Conservation (phyloP, 1,139 yeast genomes). For the Yamadazyma atlantica region DNA sequence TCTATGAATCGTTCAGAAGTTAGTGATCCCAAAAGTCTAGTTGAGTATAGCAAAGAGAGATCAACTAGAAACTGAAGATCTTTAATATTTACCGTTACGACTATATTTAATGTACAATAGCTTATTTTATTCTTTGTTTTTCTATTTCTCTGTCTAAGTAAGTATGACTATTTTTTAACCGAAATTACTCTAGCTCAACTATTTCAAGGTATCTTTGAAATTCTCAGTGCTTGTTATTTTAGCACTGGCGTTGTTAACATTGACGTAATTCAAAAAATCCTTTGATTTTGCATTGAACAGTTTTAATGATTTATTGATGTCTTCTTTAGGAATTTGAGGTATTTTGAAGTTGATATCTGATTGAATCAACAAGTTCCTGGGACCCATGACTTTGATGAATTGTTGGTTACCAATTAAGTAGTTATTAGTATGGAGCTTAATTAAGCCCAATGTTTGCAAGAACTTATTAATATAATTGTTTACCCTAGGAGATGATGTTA, state of each 20-base stretch:
- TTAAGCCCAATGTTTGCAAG: slow-evolving; percentile 4
- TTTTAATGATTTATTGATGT: slow-evolving; percentile 10
- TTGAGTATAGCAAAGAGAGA: slow-evolving; percentile 6
- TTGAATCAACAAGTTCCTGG: slow-evolving; percentile 54
- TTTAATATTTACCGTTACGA: too few relatives aligned
- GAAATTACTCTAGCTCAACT: too few relatives aligned
- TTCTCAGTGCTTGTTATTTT: slow-evolving; percentile 35
- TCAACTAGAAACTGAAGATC: slow-evolving; percentile 1
- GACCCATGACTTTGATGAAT: slow-evolving; percentile 53
- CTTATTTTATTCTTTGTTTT: not conserved
- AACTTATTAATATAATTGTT: slow-evolving; percentile 3
- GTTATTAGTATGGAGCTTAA: slow-evolving; percentile 13
- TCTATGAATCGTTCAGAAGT: slow-evolving; percentile 2
- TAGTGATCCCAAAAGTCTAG: slow-evolving; percentile 3
- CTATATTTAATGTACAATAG: slow-evolving; percentile 1
- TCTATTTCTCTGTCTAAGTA: not conserved
- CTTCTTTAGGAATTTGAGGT: slow-evolving; percentile 15
- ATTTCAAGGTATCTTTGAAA: slow-evolving; percentile 23
- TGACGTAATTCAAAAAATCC: slow-evolving; percentile 42
- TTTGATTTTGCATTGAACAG: slow-evolving; percentile 17
- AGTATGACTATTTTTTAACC: too few relatives aligned
- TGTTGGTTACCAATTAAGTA: slow-evolving; percentile 32
- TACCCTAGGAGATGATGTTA: not conserved
- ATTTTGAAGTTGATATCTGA: slow-evolving; percentile 23
- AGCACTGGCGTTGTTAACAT: slow-evolving; percentile 3